These are phyloP conservation scores for Candida tammaniensis DNA, from an alignment of 805 yeast species.

Conservation along the genomic window DNA sequence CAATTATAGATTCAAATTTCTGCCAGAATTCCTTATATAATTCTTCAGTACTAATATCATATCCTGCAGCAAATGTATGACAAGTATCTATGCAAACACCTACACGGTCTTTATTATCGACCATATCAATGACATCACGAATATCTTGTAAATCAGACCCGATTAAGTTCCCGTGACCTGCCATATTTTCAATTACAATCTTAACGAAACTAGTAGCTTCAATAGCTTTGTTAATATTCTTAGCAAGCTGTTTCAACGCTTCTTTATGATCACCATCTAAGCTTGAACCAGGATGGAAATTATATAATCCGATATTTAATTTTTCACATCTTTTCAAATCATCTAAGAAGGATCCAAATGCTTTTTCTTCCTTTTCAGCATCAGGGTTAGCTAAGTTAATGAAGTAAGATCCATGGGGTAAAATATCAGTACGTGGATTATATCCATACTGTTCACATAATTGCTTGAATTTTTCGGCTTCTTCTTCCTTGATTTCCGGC, in stretches of 20 bases:
- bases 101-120: constrained; percentile 80
- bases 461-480: constrained; percentile 60
- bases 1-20: constrained; percentile 70
- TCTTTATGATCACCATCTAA: constrained; percentile 62
- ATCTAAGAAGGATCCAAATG: constrained; percentile 76
- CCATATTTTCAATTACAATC: constrained; percentile 94
- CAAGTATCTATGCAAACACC: constrained; percentile 98
- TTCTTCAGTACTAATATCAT: constrained; percentile 67
- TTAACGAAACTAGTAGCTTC: constrained; percentile 73
- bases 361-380: constrained; percentile 68
- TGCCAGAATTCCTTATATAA: constrained; percentile 68
- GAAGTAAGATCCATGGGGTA: constrained; percentile 95
- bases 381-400: constrained; percentile 94
- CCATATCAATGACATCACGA: constrained; percentile 65
- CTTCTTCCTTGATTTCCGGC: constrained; percentile 67
- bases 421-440: constrained; percentile 71
- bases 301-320: constrained; percentile 79
- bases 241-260: constrained; percentile 70
- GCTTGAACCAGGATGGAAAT: constrained; percentile 92
- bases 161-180: constrained; percentile 90
- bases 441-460: constrained; percentile 63
- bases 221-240: constrained; percentile 76
- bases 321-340: constrained; percentile 86
- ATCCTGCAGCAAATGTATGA: constrained; percentile 95
- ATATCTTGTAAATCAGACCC: constrained; percentile 82